Evolutionary conservation across 768 basidiomycete genomes (phyloP), one percentile per base, ranked within the genome.

Genomic region (Suillus subluteus): DNA sequence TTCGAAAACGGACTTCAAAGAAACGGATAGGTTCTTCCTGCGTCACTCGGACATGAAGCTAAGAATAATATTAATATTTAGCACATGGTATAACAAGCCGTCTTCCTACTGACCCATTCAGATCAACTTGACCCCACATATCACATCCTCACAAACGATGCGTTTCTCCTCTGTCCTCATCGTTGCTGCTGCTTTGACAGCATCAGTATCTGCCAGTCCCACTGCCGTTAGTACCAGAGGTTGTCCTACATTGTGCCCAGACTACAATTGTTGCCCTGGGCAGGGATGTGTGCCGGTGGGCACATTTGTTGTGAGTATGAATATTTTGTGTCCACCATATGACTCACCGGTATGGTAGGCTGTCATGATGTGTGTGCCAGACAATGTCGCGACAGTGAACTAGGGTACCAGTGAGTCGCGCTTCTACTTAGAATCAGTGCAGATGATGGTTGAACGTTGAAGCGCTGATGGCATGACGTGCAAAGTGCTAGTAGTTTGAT

Each of bases 181-280:
- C 4, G 46, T n/a, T 46, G 46, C 4, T 46, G 21, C 21, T 5
- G 46, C 46, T 46, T 46, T 46, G 46, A n/a, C 21, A 46, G n/a
- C 46, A n/a, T 46, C 5, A 6, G 16, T 46, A n/a, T 46, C 46
- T 46, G 46, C 46, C 11, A 46, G 2, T n/a, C 18, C 4, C 43
- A 13, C 7, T 18, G 18, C 9, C 18, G 18, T 21, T 44, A 18
- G 18, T 44, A 8, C 5, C 43, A 2, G 32, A 32, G 43, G 1
- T 0, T 44, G 43, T 44, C 43, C 43, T 44, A 8, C 0, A 21
- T 4, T 44, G 18, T 46, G 46, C n/a, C 0, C 3, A 11, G 21
- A 46, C 9, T 0, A 12, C 1, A 1, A 1, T 4, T 46, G 46
- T 11, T 46, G 46, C n/a, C 0, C 0, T n/a, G n/a, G n/a, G 46